Percentiles rank a stretch among this genome's conserved stretches.
Conservation (phyloP, 2,329 filamentous ascomycete genomes). For the Huntiella moniliformis region DNA sequence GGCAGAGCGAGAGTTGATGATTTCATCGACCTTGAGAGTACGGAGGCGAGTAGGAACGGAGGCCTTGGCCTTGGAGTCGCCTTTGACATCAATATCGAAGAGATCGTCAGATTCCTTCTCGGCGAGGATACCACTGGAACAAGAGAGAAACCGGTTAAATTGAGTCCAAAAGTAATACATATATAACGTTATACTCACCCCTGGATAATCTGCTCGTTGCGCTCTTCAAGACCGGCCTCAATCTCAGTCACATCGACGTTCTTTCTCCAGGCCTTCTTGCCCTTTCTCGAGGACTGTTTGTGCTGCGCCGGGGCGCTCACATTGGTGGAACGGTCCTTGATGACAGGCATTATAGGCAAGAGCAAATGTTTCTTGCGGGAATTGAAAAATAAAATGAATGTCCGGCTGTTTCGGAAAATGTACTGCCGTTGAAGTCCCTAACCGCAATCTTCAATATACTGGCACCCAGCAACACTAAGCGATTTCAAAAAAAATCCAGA, state of each 20-base stretch:
- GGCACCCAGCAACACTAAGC: too few species aligned
- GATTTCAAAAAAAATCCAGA: slow-evolving; percentile 9
- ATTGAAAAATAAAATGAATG: too few species aligned
- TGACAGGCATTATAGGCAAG: slow-evolving; percentile 29
- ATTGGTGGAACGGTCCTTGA: slow-evolving; percentile 29
- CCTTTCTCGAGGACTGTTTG: slow-evolving; percentile 82
- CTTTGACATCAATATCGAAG: slow-evolving; percentile 63
- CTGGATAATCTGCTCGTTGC: slow-evolving; percentile 78
- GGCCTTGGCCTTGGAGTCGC: slow-evolving; percentile 46
- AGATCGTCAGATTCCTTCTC: slow-evolving; percentile 71
- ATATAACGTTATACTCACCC: slow-evolving; percentile 39
- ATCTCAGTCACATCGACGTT: slow-evolving; percentile 89
- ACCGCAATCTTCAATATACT: too few species aligned
- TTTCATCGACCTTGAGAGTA: slow-evolving; percentile 85
- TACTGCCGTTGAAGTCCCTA: too few species aligned
- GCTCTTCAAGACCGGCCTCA: slow-evolving; percentile 58
- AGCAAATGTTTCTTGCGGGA: too few species aligned
- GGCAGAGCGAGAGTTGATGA: slow-evolving; percentile 66
- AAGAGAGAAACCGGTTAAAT: slow-evolving; percentile 12
- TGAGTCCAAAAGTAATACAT: neutral
- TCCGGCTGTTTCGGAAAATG: too few species aligned
- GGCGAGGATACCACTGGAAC: slow-evolving; percentile 55
- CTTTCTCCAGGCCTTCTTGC: slow-evolving; percentile 97
- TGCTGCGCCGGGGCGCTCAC: slow-evolving; percentile 54
- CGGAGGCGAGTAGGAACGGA: slow-evolving; percentile 46